These are phyloP conservation scores for Rhodotorula sp. DNA, from an alignment of 1,284 basidiomycete species.

Conservation along the genomic window DNA sequence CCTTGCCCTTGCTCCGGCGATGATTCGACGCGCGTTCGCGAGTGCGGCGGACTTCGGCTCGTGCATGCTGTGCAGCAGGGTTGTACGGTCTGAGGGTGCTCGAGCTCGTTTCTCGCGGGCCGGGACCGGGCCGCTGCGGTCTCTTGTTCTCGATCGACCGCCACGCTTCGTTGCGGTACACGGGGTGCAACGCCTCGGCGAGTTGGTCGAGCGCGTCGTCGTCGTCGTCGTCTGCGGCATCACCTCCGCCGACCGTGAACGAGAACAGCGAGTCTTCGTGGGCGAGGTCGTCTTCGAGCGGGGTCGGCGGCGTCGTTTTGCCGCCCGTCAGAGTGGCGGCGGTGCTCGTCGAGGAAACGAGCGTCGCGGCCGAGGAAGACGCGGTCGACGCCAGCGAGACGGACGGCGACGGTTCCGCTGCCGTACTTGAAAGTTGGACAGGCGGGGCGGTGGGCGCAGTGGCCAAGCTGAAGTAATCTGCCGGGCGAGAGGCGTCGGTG, in stretches of 20 bases:
- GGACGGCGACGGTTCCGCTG: neutral
- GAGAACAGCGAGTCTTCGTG: neutral
- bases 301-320: neutral
- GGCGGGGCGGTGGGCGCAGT: neutral
- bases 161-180: conserved; percentile 25
- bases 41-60: too few species aligned
- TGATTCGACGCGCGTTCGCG: neutral
- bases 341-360: neutral
- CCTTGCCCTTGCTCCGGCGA: neutral
- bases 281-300: neutral
- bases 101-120: neutral
- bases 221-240: too few species aligned
- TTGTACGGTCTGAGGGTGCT: neutral
- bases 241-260: neutral
- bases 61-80: too few species aligned
- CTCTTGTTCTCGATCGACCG: neutral
- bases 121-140: neutral
- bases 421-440: neutral
- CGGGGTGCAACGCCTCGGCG: neutral
- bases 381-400: neutral
- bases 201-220: neutral
- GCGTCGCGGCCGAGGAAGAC: neutral
- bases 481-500: neutral
- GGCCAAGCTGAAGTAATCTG: conserved; percentile 24
- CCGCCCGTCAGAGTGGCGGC: neutral